These are phyloP conservation scores for Pythium myriotylum DNA, from an alignment of 352 stramenopile species.

Conservation along the genomic window DNA sequence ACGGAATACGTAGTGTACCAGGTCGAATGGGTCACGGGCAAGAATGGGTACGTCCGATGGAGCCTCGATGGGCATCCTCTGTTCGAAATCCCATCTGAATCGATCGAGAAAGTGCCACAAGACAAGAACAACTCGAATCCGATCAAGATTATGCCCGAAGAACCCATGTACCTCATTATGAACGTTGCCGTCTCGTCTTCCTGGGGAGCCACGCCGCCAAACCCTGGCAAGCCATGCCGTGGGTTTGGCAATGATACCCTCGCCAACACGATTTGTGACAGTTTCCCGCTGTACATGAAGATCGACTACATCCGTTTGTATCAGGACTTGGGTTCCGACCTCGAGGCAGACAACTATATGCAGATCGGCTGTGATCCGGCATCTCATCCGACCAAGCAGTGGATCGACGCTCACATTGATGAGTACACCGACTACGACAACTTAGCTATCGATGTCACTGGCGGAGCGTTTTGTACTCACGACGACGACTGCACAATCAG, in stretches of 20 bases:
- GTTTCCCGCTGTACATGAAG: slow-evolving; percentile 55
- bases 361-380: slow-evolving; percentile 61
- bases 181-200: slow-evolving; percentile 77
- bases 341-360: slow-evolving; percentile 48
- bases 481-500: slow-evolving; percentile 66
- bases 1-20: slow-evolving; percentile 55
- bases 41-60: slow-evolving; percentile 18
- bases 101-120: slow-evolving; percentile 23
- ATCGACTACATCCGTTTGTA: slow-evolving; percentile 29
- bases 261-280: slow-evolving; percentile 29
- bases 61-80: slow-evolving; percentile 9
- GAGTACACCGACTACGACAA: slow-evolving; percentile 67
- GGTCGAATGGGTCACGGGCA: slow-evolving; percentile 48
- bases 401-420: slow-evolving; percentile 63
- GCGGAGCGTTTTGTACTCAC: slow-evolving; percentile 49
- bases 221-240: slow-evolving; percentile 25
- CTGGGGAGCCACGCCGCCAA: slow-evolving; percentile 55
- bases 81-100: slow-evolving; percentile 30
- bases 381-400: slow-evolving; percentile 22
- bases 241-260: slow-evolving; percentile 17
- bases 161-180: slow-evolving; percentile 88
- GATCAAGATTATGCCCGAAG: slow-evolving; percentile 36
- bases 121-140: slow-evolving; percentile 19
- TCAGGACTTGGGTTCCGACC: slow-evolving; percentile 47
- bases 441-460: slow-evolving; percentile 42